Conservation (phyloP, 441 rosid species). For the Eutrema salsugineum region DNA sequence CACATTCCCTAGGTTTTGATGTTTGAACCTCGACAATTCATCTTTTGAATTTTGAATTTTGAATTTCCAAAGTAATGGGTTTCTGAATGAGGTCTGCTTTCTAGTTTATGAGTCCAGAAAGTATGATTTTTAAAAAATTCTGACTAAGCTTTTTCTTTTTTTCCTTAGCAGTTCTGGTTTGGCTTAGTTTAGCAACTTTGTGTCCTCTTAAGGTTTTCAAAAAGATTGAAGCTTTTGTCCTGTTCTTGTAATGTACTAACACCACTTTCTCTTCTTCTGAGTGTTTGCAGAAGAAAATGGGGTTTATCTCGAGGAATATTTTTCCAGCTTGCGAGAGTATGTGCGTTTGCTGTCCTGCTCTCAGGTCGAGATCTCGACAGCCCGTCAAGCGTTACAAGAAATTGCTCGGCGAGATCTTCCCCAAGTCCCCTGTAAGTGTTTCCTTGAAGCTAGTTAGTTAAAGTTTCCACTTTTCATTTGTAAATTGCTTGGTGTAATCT, state of each 20-base stretch:
- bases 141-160: neutral
- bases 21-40: neutral
- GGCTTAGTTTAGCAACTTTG: constrained; percentile 13
- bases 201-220: neutral
- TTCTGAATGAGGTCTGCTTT: neutral
- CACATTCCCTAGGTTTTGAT: neutral
- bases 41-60: constrained; percentile 9
- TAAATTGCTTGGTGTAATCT: neutral
- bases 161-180: neutral
- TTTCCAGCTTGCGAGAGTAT: constrained; percentile 98
- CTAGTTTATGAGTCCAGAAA: neutral
- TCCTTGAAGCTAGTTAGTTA: neutral
- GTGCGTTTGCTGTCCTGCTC: constrained; percentile 98
- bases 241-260: neutral
- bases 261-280: neutral
- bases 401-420: constrained; percentile 88
- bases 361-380: constrained; percentile 97
- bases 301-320: constrained; percentile 84
- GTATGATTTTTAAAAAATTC: neutral
- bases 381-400: constrained; percentile 98
- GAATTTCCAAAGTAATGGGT: neutral
- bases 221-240: constrained; percentile 15
- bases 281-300: constrained; percentile 54
- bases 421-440: constrained; percentile 73
- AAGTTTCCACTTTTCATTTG: constrained; percentile 9